Evolutionary conservation across 2,329 filamentous ascomycete genomes (phyloP), one percentile per base, ranked within the genome.

Genomic region (Xylaria sp.): DNA sequence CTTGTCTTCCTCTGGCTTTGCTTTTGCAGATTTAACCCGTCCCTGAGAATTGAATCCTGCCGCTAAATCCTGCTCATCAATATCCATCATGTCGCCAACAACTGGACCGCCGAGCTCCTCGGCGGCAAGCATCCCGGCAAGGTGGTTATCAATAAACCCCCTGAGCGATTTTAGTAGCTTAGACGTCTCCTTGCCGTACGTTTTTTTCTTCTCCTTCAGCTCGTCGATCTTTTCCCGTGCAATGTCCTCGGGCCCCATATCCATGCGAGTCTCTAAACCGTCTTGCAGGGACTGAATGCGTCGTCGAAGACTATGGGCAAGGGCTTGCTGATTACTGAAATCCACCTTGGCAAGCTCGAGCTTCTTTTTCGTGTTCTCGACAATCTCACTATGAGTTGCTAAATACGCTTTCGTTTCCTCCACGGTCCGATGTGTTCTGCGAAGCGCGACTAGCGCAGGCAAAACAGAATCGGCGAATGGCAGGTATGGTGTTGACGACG

Each of bases 71-170:
- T 91, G 86, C 9, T 86, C 74, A 83, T 90, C 81, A 25, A 92
- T 76, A 78, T 92, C 89, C 76, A 91, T 84, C 74, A 91, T 84
- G 72, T 93, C 91, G 3, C 94, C 92, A 0, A 94, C 92, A 12
- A 94, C 91, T 0, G 94, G 93, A 0, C 94, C 93, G 8, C 94
- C 94, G 1, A 94, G 85, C 76, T 94, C 92, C 81, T 97, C 94
- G 0, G 92, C 92, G 7, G 93, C 93, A 52, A 97, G 84, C 89
- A 95, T 92, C 2, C 87, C 81, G 1, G 92, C 91, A 0, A 97
- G 85, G 49, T 89, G 86, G 52, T 88, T 82, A 70, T 92, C 88
- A 66, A 95, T 90, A 76, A 97, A 97, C 18, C 82, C 82, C 71
- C 91, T 88, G 64, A 97, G 85, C 0, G 88, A 85, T 66, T 85